Evolutionary conservation across 1,284 basidiomycete genomes (phyloP).

Genomic region (Microbotryomycetes sp.): DNA sequence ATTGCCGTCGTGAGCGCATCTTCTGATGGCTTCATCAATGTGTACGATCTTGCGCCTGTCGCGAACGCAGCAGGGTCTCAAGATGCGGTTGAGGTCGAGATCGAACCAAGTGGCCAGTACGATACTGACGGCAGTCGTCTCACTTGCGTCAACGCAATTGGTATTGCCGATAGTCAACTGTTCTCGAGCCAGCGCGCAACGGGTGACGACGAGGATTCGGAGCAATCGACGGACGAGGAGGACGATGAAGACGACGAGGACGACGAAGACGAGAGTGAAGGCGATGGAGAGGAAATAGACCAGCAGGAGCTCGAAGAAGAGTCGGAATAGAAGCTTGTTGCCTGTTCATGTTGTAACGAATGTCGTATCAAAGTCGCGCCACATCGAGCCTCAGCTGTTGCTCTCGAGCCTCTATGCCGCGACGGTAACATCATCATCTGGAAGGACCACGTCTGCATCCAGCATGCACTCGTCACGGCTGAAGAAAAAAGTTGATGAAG

Average conservation of each 20-base stretch:
- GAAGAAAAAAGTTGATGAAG: constrained; percentile 62
- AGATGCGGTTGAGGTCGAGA: constrained; percentile 42
- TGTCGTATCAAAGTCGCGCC: no score
- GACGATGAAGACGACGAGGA: background rate
- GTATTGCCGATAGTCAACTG: background rate
- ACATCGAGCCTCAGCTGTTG: no score
- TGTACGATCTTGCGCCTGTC: constrained; percentile 63
- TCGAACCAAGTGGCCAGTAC: constrained; percentile 59
- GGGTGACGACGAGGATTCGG: constrained; percentile 46
- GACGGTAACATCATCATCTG: no score
- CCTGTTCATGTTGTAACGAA: no score
- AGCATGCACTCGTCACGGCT: constrained; percentile 49
- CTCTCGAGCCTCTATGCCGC: no score
- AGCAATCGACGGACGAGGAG: constrained; percentile 37
- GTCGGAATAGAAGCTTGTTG: constrained; percentile 29
- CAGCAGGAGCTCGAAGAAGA: constrained; percentile 40
- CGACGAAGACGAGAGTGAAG: constrained; percentile 17
- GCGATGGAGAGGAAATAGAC: constrained; percentile 30
- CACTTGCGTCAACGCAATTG: constrained; percentile 55
- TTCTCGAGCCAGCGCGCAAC: no score
- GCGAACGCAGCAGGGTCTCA: constrained; percentile 16
- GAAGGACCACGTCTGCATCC: no score
- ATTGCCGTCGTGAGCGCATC: constrained; percentile 66
- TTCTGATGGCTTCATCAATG: constrained; percentile 72
- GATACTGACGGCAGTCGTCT: constrained; percentile 77